phyloP scores from a whole-genome alignment of 2,329 filamentous ascomycete species.

The Seiridium unicorne region DNA sequence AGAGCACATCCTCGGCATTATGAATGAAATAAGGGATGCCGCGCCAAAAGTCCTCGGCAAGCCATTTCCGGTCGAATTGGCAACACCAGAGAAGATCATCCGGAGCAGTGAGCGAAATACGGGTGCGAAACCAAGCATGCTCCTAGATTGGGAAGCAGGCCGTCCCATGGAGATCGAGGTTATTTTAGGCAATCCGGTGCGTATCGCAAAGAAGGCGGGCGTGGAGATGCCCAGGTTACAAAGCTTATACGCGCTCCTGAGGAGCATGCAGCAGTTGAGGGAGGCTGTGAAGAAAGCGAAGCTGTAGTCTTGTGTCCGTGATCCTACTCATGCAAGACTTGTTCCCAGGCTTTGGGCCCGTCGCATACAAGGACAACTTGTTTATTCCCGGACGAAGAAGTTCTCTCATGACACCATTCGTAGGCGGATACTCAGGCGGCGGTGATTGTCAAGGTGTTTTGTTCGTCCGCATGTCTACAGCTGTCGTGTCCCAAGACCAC shows the following conservation, averaged over 20 bases:
- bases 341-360: too few relatives aligned
- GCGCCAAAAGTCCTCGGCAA: slow-evolving; percentile 62
- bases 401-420: too few relatives aligned
- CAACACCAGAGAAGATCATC: slow-evolving; percentile 61
- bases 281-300: slow-evolving; percentile 36
- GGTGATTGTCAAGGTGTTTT: too few relatives aligned
- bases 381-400: too few relatives aligned
- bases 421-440: too few relatives aligned
- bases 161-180: slow-evolving; percentile 70
- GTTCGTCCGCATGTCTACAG: too few relatives aligned
- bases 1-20: slow-evolving; percentile 61
- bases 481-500: not conserved
- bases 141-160: slow-evolving; percentile 67
- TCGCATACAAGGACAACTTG: too few relatives aligned
- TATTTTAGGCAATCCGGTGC: slow-evolving; percentile 68
- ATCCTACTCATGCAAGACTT: not conserved
- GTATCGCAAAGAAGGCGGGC: slow-evolving; percentile 60
- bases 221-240: slow-evolving; percentile 66
- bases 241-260: slow-evolving; percentile 64
- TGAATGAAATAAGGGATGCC: slow-evolving; percentile 67
- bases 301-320: slow-evolving; percentile 16
- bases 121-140: slow-evolving; percentile 66
- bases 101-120: slow-evolving; percentile 62
- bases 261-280: slow-evolving; percentile 57
- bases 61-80: slow-evolving; percentile 59